Evolutionary conservation across 768 basidiomycete species (phyloP), one percentile per base, ranked within the genome.

Genomic region (Pleurotus ostreatus): DNA sequence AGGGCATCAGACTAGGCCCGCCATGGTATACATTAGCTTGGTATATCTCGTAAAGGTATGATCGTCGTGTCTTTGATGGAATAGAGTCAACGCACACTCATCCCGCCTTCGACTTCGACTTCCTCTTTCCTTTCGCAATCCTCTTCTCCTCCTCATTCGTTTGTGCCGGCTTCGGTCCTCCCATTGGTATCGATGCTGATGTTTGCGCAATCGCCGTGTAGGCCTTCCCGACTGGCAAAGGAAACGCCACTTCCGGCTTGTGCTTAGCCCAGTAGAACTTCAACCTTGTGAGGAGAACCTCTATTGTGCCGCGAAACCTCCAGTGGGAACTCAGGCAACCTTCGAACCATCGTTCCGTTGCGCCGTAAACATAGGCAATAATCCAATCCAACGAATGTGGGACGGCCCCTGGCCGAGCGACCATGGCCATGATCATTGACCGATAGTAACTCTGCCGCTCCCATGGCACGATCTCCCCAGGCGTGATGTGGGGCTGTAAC

Each of bases 271-370:
- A 69, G 52, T 63, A 62, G 20, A 46, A 55, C 46, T 63, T 60
- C 16, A 69, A 59, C 48, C 61, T 59, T 20, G 62, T 47, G 22
- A 69, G 39, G 18, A 62, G 56, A 39, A 63, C 61, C 59, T 69
- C 68, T 22, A 64, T 41, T 0, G 60, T 60, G 15, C 61, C 59
- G 6, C 63, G 59, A 51, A 62, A 64, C 22, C 52, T 61, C 68
- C 68, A 70, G 51, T 69, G 69, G 37, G 63, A 55, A 39, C 60
- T 59, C 46, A 65, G 47, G 25, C 65, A 60, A 9, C 61, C 67
- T 57, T 69, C 68, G 49, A 69, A 69, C 68, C 68, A 70, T 22
- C 68, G 68, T 53, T 69, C 68, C 15, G 69, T 58, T 41, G 55
- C 57, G 26, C 68, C 68, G 22, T 59, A 70, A 43, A 68, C 62